Conservation (phyloP, 805 yeast genomes). For the Pichia eremophila region DNA sequence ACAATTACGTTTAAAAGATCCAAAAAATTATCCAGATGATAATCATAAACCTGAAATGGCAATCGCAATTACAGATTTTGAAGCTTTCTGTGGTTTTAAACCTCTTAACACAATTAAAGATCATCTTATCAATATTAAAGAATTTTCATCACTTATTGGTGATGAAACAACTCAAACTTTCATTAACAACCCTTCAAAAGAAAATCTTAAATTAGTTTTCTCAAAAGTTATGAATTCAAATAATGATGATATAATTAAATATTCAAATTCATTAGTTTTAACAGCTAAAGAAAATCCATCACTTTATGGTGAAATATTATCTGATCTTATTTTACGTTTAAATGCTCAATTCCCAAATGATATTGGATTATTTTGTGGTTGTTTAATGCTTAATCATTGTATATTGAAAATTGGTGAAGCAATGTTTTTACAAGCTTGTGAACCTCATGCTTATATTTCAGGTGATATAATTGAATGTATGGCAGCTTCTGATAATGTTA, state of each 20-base stretch:
- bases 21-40: slow-evolving; percentile 92
- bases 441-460: slow-evolving; percentile 94
- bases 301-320: slow-evolving; percentile 49
- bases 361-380: slow-evolving; percentile 93
- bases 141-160: slow-evolving; percentile 64
- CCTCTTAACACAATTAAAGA: slow-evolving; percentile 72
- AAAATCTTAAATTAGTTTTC: slow-evolving; percentile 65
- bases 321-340: slow-evolving; percentile 66
- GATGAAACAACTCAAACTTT: slow-evolving; percentile 47
- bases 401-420: slow-evolving; percentile 83
- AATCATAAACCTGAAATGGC: slow-evolving; percentile 99
- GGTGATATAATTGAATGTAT: slow-evolving; percentile 99
- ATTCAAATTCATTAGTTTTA: slow-evolving; percentile 56
- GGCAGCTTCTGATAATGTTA: slow-evolving; percentile 99
- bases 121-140: slow-evolving; percentile 66
- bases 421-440: slow-evolving; percentile 91
- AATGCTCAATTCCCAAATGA: slow-evolving; percentile 88
- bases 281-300: slow-evolving; percentile 54
- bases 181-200: slow-evolving; percentile 44
- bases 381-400: slow-evolving; percentile 85
- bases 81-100: slow-evolving; percentile 96
- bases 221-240: slow-evolving; percentile 75
- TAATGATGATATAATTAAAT: slow-evolving; percentile 44
- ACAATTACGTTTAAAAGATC: slow-evolving; percentile 70
- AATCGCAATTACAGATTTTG: slow-evolving; percentile 88